A percentile compares a stretch with the other conserved stretches of the same genome.
phyloP scores from a whole-genome alignment of 257 asterid species.

The Nyctanthes arbortristis region DNA sequence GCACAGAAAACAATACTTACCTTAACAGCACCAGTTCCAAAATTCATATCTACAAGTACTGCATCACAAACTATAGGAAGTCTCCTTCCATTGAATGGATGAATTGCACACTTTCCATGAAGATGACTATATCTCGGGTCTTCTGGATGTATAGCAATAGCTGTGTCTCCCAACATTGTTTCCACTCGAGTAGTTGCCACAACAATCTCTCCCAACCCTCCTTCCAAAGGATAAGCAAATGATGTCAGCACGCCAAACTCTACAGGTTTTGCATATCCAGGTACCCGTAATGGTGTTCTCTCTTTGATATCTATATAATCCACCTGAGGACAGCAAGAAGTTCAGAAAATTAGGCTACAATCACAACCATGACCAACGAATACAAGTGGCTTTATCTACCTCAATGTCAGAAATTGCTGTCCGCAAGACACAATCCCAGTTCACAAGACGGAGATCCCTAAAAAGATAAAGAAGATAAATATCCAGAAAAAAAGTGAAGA shows the following conservation, averaged over 20 bases:
- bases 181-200: constrained; percentile 98
- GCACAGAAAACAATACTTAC: constrained; percentile 35
- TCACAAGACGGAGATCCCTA: constrained; percentile 91
- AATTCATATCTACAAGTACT: constrained; percentile 80
- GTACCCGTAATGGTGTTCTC: constrained; percentile 66
- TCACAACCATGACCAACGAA: constrained; percentile 7
- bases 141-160: constrained; percentile 92
- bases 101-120: constrained; percentile 82
- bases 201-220: constrained; percentile 80
- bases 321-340: constrained; percentile 51
- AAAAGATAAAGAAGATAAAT: constrained; percentile 18
- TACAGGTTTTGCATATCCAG: constrained; percentile 70
- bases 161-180: constrained; percentile 98
- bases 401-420: constrained; percentile 99
- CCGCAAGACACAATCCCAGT: constrained; percentile 90
- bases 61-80: constrained; percentile 91
- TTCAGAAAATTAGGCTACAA: constrained; percentile 17
- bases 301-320: constrained; percentile 77
- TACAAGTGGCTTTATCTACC: constrained; percentile 39
- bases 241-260: constrained; percentile 95
- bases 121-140: constrained; percentile 80
- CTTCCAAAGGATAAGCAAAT: constrained; percentile 96
- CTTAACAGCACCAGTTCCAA: constrained; percentile 99
- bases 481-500: constrained; percentile 10
- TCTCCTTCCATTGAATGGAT: constrained; percentile 86